Base-by-base conservation (phyloP, 768 basidiomycete species). In the Zangia roseola region DNA sequence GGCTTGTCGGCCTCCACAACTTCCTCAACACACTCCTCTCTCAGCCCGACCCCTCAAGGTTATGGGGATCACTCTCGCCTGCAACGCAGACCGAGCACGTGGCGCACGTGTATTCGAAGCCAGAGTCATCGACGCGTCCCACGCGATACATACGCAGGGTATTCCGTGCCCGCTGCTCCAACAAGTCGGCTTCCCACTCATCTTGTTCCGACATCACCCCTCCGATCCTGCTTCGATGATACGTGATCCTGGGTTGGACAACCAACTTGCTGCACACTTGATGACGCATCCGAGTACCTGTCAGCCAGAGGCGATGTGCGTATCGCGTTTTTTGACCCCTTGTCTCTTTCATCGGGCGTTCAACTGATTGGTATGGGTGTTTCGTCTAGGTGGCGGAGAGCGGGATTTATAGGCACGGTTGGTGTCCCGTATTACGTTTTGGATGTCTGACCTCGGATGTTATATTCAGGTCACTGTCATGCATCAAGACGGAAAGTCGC, bases 211-310 rank as follows among this genome's bases (percentile, higher is more conserved):
- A 35, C 67, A 68, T 25, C 34, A 57, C 19, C 14, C 35, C 9
- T 49, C 51, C 17, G 51, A 64, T 28, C 61, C 63, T 1, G 23
- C 45, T 3, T 49, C 34, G 13, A 64, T 57, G 61, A 25, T 17
- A 14, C 61, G 59, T 23, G 56, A 62, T 23, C 49, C 45, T 1
- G 58, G 55, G 10, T 46, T 65, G 12, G 68, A 69, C 47, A 69
- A 69, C 30, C 68, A 69, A 21, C 40, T 57, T 5, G 68, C 62
- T 1, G 56, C 62, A 6, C 67, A 59, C 44, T 40, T 69, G 25
- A 59, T 69, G 54, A 68, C 60, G 5, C 52, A 61, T 17, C 67
- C 68, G 2, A 49, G 20, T 5, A 60, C 58, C 6, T 62, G 68
- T 8, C 44, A 61, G 39, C 64, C 68, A 21, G 59, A 57, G 13